These are phyloP conservation scores for Setaria viridis DNA, from an alignment of 202 grass and related monocot species.

Conservation along the genomic window DNA sequence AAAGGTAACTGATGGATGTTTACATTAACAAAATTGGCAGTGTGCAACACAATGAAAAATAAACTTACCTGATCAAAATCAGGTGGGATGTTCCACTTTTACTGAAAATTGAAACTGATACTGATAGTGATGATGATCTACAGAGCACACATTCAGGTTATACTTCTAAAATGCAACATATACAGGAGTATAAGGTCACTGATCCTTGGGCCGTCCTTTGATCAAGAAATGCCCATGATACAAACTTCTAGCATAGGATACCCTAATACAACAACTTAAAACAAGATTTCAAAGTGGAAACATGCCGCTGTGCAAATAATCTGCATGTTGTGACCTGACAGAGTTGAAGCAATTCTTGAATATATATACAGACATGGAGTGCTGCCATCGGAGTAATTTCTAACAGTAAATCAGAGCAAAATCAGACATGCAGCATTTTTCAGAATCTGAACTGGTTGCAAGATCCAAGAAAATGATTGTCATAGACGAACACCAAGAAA, in stretches of 20 bases:
- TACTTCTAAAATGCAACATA: not conserved
- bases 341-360: not conserved
- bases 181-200: not conserved
- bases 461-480: not conserved
- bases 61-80: slow-evolving; percentile 14
- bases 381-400: not conserved
- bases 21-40: not conserved
- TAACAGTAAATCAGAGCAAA: not conserved
- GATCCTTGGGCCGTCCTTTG: not conserved
- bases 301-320: not conserved
- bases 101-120: not conserved
- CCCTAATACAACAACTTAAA: not conserved
- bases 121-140: not conserved
- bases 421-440: not conserved
- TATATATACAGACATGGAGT: not conserved
- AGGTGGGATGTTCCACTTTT: not conserved
- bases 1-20: not conserved
- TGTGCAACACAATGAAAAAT: not conserved
- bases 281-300: slow-evolving; percentile 9
- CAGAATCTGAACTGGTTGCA: not conserved
- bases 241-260: not conserved
- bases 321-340: not conserved
- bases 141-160: not conserved
- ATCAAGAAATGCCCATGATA: not conserved
- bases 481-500: not conserved